Percentiles rank a stretch among this genome's conserved stretches.
Evolutionary conservation across 2,329 filamentous ascomycete genomes (phyloP).

Genomic region (Alternaria ethzedia): DNA sequence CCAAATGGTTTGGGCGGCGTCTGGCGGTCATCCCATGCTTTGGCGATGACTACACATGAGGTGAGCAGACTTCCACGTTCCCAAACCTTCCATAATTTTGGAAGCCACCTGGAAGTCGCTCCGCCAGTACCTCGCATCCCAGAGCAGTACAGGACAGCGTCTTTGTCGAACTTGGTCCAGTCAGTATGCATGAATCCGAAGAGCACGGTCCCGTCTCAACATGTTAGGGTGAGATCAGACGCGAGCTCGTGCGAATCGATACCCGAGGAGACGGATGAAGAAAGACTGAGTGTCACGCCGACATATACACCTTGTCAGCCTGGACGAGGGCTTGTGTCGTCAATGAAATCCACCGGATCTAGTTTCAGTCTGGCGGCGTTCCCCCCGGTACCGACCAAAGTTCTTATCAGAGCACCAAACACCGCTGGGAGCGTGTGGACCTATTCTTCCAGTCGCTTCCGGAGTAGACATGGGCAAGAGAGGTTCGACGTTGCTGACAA

Average conservation of each 20-base stretch:
- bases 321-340: not conserved
- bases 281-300: not conserved
- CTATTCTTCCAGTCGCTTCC: constrained; percentile 2
- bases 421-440: not conserved
- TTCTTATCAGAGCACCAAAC: not conserved
- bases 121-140: constrained; percentile 37
- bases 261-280: constrained; percentile 6
- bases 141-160: constrained; percentile 22
- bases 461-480: constrained; percentile 10
- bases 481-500: constrained; percentile 27
- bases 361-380: not conserved
- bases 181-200: not conserved
- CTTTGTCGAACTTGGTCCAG: constrained; percentile 19
- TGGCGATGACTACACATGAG: constrained; percentile 33
- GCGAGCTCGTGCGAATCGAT: constrained; percentile 8
- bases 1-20: constrained; percentile 26
- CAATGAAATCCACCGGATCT: not conserved
- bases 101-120: constrained; percentile 14
- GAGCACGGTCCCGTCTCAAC: not conserved
- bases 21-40: constrained; percentile 29
- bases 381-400: not conserved
- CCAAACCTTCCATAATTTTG: constrained; percentile 35
- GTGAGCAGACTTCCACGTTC: constrained; percentile 43
- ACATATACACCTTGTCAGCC: not conserved
- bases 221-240: not conserved